Evolutionary conservation across 768 basidiomycete species (phyloP).

Genomic region (Boletus rubescentipes): DNA sequence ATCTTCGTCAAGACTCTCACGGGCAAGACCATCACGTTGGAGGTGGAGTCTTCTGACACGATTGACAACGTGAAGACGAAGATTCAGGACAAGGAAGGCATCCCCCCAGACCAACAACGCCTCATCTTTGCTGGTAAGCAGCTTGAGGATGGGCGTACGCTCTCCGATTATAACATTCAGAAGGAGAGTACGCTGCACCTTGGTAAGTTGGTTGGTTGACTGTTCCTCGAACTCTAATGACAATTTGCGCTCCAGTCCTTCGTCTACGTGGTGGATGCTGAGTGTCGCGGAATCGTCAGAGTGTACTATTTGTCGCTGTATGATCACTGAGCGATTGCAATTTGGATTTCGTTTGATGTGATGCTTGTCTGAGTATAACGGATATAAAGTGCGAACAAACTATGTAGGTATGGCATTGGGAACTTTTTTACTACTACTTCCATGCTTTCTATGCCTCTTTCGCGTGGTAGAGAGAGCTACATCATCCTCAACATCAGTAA

Average conservation of each 20-base stretch:
- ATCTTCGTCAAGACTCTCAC: slow-evolving; percentile 73
- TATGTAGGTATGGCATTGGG: background rate
- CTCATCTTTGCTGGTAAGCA: slow-evolving; percentile 83
- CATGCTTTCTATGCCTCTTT: slow-evolving; percentile 23
- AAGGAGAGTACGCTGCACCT: slow-evolving; percentile 73
- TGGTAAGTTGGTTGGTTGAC: slow-evolving; percentile 22
- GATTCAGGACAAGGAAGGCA: slow-evolving; percentile 81
- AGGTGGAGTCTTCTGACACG: slow-evolving; percentile 74
- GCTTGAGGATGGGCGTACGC: slow-evolving; percentile 73
- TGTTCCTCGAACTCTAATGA: background rate
- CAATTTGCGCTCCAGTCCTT: slow-evolving; percentile 43
- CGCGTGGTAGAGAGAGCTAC: background rate
- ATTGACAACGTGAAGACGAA: slow-evolving; percentile 78
- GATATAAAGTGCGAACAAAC: background rate
- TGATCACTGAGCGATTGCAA: background rate
- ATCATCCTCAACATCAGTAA: background rate
- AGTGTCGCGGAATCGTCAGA: slow-evolving; percentile 1
- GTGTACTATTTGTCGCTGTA: slow-evolving; percentile 5
- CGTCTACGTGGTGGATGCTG: slow-evolving; percentile 78
- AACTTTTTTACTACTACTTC: background rate
- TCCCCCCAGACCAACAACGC: slow-evolving; percentile 75
- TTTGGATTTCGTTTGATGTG: background rate
- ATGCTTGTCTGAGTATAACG: background rate
- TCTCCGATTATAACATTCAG: slow-evolving; percentile 77
- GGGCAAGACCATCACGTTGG: slow-evolving; percentile 75